Conservation (phyloP, 306 rosid genomes). For the Arachis hypogaea region DNA sequence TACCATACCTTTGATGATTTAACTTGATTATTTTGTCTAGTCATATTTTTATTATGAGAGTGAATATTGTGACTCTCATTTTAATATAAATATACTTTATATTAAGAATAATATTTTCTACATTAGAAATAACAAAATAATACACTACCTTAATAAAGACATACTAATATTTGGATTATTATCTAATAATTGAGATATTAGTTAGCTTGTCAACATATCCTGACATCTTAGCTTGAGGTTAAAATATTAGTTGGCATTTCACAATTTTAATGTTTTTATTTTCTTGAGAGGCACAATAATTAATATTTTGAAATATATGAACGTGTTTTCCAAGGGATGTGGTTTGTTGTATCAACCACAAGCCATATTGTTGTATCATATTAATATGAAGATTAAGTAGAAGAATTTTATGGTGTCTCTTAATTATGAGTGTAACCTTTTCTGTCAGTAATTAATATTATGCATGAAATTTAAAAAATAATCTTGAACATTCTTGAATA, state of each 20-base stretch:
- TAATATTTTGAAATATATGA: conserved; percentile 29
- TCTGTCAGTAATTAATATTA: not conserved
- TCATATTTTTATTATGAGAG: too few species aligned
- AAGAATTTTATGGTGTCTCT: not conserved
- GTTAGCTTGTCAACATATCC: conserved; percentile 37
- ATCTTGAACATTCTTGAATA: not conserved
- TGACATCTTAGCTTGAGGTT: not conserved
- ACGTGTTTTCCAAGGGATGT: conserved; percentile 41
- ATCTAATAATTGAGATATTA: not conserved
- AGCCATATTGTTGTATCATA: not conserved
- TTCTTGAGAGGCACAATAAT: too few species aligned
- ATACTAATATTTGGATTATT: not conserved
- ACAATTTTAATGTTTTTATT: not conserved
- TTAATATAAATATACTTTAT: too few species aligned
- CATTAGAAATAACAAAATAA: too few species aligned
- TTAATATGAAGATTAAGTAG: not conserved
- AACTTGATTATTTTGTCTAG: too few species aligned
- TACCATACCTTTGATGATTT: too few species aligned
- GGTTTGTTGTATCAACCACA: conserved; percentile 16
- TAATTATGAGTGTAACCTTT: not conserved
- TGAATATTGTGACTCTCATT: too few species aligned
- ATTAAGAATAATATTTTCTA: too few species aligned
- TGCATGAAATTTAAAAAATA: not conserved
- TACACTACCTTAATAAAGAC: too few species aligned
- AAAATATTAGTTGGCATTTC: conserved; percentile 39